Conservation (phyloP, 192 early-diverging fungal genomes). For the Linnemannia schmuckeri region DNA sequence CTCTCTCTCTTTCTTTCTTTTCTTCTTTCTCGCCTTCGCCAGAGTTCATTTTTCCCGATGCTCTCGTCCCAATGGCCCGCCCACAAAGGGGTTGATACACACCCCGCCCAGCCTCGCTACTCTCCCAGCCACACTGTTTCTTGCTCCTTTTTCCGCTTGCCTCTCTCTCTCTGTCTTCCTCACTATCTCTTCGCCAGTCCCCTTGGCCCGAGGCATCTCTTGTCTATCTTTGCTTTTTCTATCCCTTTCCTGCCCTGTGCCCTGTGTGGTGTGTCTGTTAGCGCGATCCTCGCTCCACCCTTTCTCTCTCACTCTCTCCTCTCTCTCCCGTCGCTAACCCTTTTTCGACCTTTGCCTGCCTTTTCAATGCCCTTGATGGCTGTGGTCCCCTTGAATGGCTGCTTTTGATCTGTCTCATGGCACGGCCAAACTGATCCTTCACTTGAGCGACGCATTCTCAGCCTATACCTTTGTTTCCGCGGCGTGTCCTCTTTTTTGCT, state of each 20-base stretch:
- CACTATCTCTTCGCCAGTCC: background rate
- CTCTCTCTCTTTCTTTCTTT: background rate
- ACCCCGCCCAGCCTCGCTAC: background rate
- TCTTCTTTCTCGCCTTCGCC: background rate
- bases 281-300: background rate
- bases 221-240: background rate
- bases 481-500: background rate
- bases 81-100: background rate
- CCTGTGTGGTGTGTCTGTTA: background rate
- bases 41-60: slow-evolving; percentile 2
- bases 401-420: background rate
- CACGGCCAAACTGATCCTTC: background rate
- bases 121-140: background rate
- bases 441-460: background rate
- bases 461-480: background rate
- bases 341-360: background rate
- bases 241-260: background rate
- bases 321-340: background rate
- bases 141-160: background rate
- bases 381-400: background rate
- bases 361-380: background rate
- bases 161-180: background rate
- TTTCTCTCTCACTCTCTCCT: background rate
- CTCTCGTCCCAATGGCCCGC: background rate
- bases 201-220: background rate